Conservation (phyloP, 2,329 filamentous ascomycete species). For the Neofusicoccum laricinum region DNA sequence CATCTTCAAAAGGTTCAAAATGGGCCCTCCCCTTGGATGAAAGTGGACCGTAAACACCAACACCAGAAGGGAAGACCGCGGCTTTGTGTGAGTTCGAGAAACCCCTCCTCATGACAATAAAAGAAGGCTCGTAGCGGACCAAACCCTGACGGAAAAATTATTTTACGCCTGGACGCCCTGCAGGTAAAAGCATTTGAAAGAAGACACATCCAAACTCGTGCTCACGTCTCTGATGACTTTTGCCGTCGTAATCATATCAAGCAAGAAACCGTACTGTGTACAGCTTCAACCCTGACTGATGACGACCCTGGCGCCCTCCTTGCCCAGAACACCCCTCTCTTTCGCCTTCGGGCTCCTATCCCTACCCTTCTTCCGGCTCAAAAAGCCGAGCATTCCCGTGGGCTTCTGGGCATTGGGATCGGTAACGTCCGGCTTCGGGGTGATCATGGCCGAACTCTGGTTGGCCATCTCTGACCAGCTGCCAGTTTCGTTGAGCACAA, state of each 20-base stretch:
- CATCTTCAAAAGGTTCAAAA: neutral
- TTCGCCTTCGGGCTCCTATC: constrained; percentile 92
- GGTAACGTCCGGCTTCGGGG: constrained; percentile 45
- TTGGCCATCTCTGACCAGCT: constrained; percentile 91
- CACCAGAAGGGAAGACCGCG: neutral
- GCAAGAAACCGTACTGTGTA: neutral
- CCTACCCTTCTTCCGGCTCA: constrained; percentile 83
- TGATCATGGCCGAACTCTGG: constrained; percentile 71
- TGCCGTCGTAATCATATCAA: constrained; percentile 5
- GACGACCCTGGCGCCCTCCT: constrained; percentile 76
- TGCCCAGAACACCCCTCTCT: constrained; percentile 88
- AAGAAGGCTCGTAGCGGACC: constrained; percentile 9
- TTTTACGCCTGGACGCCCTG: constrained; percentile 15
- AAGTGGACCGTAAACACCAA: neutral
- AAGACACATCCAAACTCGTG: constrained; percentile 14
- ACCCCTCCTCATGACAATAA: neutral
- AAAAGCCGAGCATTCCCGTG: constrained; percentile 86
- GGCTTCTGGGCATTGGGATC: constrained; percentile 44
- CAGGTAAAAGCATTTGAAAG: constrained; percentile 10
- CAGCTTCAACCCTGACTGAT: constrained; percentile 40
- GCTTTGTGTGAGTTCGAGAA: neutral
- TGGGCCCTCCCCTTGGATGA: neutral
- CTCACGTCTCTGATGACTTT: constrained; percentile 7
- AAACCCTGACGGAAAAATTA: constrained; percentile 5
- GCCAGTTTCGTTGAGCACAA: constrained; percentile 83